phyloP scores from a whole-genome alignment of 345 rosid genomes.

The Populus simonii region DNA sequence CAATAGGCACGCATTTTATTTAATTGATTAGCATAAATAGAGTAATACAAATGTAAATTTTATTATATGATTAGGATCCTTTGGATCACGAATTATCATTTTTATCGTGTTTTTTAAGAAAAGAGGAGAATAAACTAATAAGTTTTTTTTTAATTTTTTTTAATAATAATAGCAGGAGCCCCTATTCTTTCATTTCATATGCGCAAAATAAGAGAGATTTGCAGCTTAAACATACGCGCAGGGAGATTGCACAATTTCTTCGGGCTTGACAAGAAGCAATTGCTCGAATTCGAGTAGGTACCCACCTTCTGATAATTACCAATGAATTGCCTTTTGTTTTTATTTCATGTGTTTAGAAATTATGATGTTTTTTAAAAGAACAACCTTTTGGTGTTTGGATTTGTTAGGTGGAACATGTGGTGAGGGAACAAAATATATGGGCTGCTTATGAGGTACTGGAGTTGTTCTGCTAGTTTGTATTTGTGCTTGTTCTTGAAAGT shows the following conservation, averaged over 20 bases:
- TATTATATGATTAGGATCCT: too few species aligned
- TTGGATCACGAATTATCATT: too few species aligned
- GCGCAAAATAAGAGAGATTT: constrained; percentile 91
- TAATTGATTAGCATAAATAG: too few species aligned
- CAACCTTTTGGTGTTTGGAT: not conserved
- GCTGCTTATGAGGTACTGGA: constrained; percentile 86
- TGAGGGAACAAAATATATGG: constrained; percentile 74
- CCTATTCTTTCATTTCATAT: too few species aligned
- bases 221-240: constrained; percentile 84
- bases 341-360: not conserved
- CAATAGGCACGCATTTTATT: too few species aligned
- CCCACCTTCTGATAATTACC: not conserved
- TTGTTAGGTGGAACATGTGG: constrained; percentile 88
- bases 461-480: constrained; percentile 87
- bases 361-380: not conserved
- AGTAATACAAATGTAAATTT: too few species aligned
- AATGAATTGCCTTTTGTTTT: not conserved
- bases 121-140: too few species aligned
- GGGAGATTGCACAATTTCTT: constrained; percentile 88
- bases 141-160: too few species aligned
- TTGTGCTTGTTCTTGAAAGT: constrained; percentile 77
- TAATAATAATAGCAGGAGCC: too few species aligned
- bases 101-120: too few species aligned
- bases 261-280: constrained; percentile 93
- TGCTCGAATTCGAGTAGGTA: constrained; percentile 75